Evolutionary conservation across 345 rosid species (phyloP), one percentile per base, ranked within the genome.

Genomic region (Eutrema yunnanense): DNA sequence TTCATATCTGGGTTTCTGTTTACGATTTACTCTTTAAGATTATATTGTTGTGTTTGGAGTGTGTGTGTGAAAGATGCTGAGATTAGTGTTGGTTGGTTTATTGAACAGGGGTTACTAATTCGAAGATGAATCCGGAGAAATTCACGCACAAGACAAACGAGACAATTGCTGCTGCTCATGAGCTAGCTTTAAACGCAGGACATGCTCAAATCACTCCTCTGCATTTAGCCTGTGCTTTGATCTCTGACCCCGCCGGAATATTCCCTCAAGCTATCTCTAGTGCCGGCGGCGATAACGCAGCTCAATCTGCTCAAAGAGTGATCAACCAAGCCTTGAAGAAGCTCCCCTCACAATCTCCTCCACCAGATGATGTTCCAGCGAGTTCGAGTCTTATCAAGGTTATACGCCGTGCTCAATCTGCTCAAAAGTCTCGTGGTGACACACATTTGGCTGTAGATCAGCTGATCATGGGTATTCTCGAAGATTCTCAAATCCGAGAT

Each of bases 121-220:
- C 51, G 11, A 67, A 49, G 63, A 93, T 94, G 96, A 91, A 94
- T 84, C 95, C 96, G 4, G 96, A 86, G 67, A 91, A 91, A 71
- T 86, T 88, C 72, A 94, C 97, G 16, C 92, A 89, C 88, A 91
- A 89, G 88, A 91, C 98, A 7, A 87, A 87, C 56, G 96, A 91
- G 73, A 82, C 88, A 0, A 78, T 94, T 14, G 92, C 85, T 0
- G 72, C 79, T 7, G 91, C 97, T 43, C 95, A 88, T 64, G 90
- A 86, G 55, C 75, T 86, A 11, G 95, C 96, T 6, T 67, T 83
- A 29, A 80, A 75, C 7, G 83, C 79, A 3, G 90, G 93, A 29
- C 97, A 94, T 56, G 92, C 95, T 4, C 97, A 94, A 44, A 69
- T 94, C 65, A 89, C 98, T 47, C 93, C 98, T 12, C 79, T 94